Percentiles rank a stretch among this genome's conserved stretches.
These are phyloP conservation scores for Amylostereum areolatum DNA, from an alignment of 1,284 basidiomycete genomes.

Conservation along the genomic window DNA sequence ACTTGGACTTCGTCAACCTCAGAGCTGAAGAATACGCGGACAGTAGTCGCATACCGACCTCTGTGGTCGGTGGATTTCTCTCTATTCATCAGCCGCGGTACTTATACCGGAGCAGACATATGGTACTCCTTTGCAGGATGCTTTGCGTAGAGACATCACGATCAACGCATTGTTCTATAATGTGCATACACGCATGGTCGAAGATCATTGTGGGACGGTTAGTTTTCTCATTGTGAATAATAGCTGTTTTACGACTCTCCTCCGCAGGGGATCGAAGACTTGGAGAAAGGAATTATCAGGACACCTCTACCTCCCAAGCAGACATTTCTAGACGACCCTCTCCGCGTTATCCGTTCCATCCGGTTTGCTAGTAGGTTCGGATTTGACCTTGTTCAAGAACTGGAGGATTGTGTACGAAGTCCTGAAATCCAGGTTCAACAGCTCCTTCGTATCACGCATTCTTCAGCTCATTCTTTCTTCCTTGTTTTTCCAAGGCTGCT, in stretches of 20 bases:
- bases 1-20: slow-evolving; percentile 94
- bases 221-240: slow-evolving; percentile 1
- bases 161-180: slow-evolving; percentile 98
- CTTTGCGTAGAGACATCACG: slow-evolving; percentile 86
- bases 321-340: slow-evolving; percentile 93
- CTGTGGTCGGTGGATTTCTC: slow-evolving; percentile 53
- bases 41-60: slow-evolving; percentile 84
- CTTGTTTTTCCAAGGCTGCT: slow-evolving; percentile 44
- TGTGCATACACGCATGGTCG: slow-evolving; percentile 81
- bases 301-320: slow-evolving; percentile 85
- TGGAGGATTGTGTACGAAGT: slow-evolving; percentile 63
- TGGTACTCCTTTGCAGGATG: slow-evolving; percentile 92
- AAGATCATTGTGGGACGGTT: slow-evolving; percentile 85
- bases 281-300: slow-evolving; percentile 76
- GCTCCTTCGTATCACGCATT: neutral
- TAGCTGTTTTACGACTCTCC: neutral
- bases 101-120: slow-evolving; percentile 54
- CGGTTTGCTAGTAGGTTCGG: slow-evolving; percentile 90
- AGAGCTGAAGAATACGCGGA: slow-evolving; percentile 89
- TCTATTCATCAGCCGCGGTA: neutral
- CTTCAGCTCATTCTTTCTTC: slow-evolving; percentile 3
- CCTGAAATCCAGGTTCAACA: slow-evolving; percentile 60
- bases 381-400: slow-evolving; percentile 73
- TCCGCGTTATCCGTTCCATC: slow-evolving; percentile 87
- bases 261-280: slow-evolving; percentile 74